Base-by-base conservation (phyloP, 768 basidiomycete genomes). In the Naganishia randhawae region DNA sequence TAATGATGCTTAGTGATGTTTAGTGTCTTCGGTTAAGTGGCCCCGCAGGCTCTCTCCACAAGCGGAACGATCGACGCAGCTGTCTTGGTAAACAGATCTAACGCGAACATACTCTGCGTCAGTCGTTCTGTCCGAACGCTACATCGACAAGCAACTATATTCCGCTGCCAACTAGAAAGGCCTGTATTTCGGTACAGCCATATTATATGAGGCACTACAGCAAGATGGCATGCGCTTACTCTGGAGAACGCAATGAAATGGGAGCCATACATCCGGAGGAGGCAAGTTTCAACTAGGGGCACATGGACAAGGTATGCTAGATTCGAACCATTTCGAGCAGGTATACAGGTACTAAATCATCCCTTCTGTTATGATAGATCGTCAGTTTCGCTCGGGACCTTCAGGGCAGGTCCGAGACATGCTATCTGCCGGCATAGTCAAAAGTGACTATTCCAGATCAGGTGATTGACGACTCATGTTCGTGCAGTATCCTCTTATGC, bases 221-320 rank as follows among this genome's bases (percentile, higher is more conserved):
- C 48, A n/a, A 50, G 48, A 50, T 50, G 48, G n/a, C 48, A 50
- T 50, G 48, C 48, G 48, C 48, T 50, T n/a, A 50, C 48, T 50
- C 48, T 19, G 48, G 48, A 50, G 48, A 50, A 50, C 48, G 48
- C 48, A 50, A 50, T 50, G 48, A 50, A 50, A 50, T 50, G 48
- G 19, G 48, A 50, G 48, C 16, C 48, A 50, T 25, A 50, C 48
- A 50, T 50, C 48, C 48, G 48, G 48, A 50, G 48, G 8, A 50
- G 48, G 8, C 9, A n/a, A 50, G 48, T 19, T 50, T 50, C 25
- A n/a, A 50, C 48, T 50, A 19, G 19, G 48, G n/a, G 48, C 48
- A 50, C 6, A 50, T 50, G 48, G 48, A 50, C 48, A 25, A 50
- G 48, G 48, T 50, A 50, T 50, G 19, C 48, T 50, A n/a, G 48